Evolutionary conservation across 2,329 filamentous ascomycete species (phyloP), one percentile per base, ranked within the genome.

Genomic region (Fusarium ramigenum): DNA sequence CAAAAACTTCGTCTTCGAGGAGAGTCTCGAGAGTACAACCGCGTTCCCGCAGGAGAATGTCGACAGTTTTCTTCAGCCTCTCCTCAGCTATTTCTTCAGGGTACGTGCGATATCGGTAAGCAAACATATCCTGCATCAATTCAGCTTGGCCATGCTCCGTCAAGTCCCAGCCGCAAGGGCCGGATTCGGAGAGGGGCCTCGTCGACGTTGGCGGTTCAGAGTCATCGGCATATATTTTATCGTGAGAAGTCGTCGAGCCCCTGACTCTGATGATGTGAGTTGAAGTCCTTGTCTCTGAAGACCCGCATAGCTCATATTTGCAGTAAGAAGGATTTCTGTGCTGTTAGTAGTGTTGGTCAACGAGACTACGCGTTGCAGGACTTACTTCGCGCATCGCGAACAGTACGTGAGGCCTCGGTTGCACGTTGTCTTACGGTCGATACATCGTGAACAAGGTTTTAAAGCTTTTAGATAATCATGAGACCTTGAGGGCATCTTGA

Each of bases 1-100:
- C n/a, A 18, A 18, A 23, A 7, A 43, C n/a, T 18, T 43, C 10
- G 42, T 43, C 42, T 18, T 23, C 15, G 42, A 43, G n/a, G 2
- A 43, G n/a, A 8, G 4, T 8, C 2, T 43, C 15, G 9, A 43
- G 42, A n/a, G 15, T 12, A 11, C n/a, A 43, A 10, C 42, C n/a
- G 4, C n/a, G n/a, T 44, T 44, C 42, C 16, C 7, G 42, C n/a
- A 25, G 7, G 42, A 44, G 11, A 8, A 25, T 19, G n/a, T 25
- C 42, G 3, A 44, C n/a, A 0, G 16, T 18, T 8, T 9, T 5
- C 42, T 4, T 25, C 16, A 44, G 16, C n/a, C 5, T 44, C 3
- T 9, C 16, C n/a, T 44, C 7, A 0, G 42, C 3, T 12, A 18
- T 2, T 18, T 8, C 5, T 2, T 44, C n/a, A 0, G 42, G n/a